Base-by-base conservation (phyloP, 148 eudicot species). In the Polygonum maritimum region DNA sequence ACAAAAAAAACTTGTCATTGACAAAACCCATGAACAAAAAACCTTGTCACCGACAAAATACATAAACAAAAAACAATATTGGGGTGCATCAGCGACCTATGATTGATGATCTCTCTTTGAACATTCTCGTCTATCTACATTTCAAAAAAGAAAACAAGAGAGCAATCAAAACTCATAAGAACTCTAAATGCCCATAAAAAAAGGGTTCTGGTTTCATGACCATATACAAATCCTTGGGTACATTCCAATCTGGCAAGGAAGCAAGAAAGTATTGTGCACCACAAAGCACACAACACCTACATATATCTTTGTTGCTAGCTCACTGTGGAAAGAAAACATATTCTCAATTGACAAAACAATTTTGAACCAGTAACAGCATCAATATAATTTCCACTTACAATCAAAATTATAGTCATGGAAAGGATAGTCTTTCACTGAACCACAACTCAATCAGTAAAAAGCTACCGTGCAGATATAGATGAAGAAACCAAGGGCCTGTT, bases 61-160 rank as follows among this genome's bases (percentile, higher is more conserved):
- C n/a, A n/a, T n/a, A n/a, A n/a, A n/a, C n/a, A n/a, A n/a, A n/a
- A n/a, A 48, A 85, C 84, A 67, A 85, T 85, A 75, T 85, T 85
- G 4, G 88, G 86, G 58, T 85, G 88, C 81, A 86, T 83, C 54
- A 83, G 77, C 1, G 86, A 83, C 51, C 88, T 74, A 39, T 85
- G 88, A 54, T 85, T 85, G 78, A 85, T 80, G 44, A 85, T 85
- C 76, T 85, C 88, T 79, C 88, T 83, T 75, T 77, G 86, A 65
- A 85, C 88, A 81, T 83, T 83, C 70, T 77, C 88, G 67, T 83
- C 88, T 74, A 85, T 85, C 84, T 83, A 82, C 84, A 76, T 60
- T 16, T 44, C 15, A 15, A 41, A 71, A 16, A 44, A 19, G 74
- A 19, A 36, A 16, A 14, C 11, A 70, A 60, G 35, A 26, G 10